Conservation (phyloP, 768 basidiomycete species). For the Hydnum rufescens region DNA sequence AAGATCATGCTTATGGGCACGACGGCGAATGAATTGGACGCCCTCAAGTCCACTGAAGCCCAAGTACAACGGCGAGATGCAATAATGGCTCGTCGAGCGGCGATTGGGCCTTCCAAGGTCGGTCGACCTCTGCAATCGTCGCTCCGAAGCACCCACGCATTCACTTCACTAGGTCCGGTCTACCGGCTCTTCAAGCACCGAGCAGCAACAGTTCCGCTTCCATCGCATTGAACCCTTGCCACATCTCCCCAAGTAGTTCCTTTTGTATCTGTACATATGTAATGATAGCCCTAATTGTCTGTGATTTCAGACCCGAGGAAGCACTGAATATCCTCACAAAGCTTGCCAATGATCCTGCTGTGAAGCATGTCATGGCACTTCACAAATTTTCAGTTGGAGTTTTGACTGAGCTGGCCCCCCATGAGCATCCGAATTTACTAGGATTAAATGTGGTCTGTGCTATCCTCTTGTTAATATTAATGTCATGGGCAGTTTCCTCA, state of each 20-base stretch:
- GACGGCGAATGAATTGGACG: constrained; percentile 36
- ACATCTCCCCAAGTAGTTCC: constrained; percentile 32
- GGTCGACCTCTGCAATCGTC: constrained; percentile 3
- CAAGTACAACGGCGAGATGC: constrained; percentile 37
- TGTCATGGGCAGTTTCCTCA: no score
- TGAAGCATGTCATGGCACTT: constrained; percentile 46
- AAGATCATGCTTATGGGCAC: constrained; percentile 57
- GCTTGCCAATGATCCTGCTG: constrained; percentile 50
- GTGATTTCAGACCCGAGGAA: constrained; percentile 25
- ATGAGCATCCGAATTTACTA: constrained; percentile 46
- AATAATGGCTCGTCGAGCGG: constrained; percentile 37
- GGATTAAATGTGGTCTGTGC: constrained; percentile 40
- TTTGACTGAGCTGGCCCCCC: constrained; percentile 60
- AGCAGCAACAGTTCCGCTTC: constrained; percentile 28
- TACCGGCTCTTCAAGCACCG: constrained; percentile 16
- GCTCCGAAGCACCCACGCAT: not conserved
- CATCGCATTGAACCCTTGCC: constrained; percentile 40
- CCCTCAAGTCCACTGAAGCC: constrained; percentile 33
- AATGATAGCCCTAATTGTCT: not conserved
- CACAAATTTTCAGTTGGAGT: constrained; percentile 49
- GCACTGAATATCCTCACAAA: constrained; percentile 35
- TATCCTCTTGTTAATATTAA: not conserved
- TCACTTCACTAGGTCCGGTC: constrained; percentile 6
- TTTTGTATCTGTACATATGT: not conserved
- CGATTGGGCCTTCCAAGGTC: constrained; percentile 41